Evolutionary conservation across 345 rosid species (phyloP).

Genomic region (Conringia planisiliqua): DNA sequence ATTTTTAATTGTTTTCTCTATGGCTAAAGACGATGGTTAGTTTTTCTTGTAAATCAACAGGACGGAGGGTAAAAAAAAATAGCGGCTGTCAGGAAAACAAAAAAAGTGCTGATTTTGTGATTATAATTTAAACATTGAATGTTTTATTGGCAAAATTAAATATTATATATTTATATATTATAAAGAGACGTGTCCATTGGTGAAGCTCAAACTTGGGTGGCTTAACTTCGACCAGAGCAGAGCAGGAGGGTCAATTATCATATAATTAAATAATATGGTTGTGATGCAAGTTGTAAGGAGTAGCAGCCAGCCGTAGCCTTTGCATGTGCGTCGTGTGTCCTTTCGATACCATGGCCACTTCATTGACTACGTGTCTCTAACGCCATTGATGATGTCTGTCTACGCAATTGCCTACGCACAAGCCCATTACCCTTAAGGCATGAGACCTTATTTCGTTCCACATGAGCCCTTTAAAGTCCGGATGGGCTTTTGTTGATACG

Average conservation of each 20-base stretch:
- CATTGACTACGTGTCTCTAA: conserved; percentile 16
- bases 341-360: not conserved
- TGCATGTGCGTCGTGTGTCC: conserved; percentile 33
- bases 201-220: conserved; percentile 30
- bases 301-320: not conserved
- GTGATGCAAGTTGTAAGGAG: not conserved
- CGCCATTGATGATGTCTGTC: not conserved
- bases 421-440: too few species aligned
- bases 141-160: not conserved
- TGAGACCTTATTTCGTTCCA: too few species aligned
- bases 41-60: not conserved
- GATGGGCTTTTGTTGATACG: not conserved
- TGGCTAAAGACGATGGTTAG: too few species aligned
- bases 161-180: too few species aligned
- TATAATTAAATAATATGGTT: not conserved
- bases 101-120: not conserved
- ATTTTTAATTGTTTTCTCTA: not conserved
- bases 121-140: not conserved
- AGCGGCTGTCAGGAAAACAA: not conserved
- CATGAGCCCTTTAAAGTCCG: not conserved
- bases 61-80: not conserved
- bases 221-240: conserved; percentile 19
- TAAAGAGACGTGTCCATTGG: conserved; percentile 19
- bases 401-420: conserved; percentile 5
- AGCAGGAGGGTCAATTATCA: not conserved